Conservation (phyloP, 371 early-diverging fungal species). For the Mucor racemosus region DNA sequence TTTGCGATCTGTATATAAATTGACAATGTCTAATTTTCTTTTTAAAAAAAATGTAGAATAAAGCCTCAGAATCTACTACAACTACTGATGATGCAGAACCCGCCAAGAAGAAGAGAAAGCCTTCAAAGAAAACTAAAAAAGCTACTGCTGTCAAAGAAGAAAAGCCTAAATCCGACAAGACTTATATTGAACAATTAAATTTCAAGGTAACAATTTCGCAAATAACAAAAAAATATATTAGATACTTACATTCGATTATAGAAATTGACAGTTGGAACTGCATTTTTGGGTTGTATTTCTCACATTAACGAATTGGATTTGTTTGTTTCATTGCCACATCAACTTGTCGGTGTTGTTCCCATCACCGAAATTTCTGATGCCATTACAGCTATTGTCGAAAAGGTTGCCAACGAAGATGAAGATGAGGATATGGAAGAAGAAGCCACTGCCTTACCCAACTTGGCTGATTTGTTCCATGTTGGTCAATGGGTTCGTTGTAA, state of each 20-base stretch:
- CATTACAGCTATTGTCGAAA: slow-evolving; percentile 67
- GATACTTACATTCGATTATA: slow-evolving; percentile 17
- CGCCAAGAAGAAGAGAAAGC: slow-evolving; percentile 62
- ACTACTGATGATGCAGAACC: slow-evolving; percentile 34
- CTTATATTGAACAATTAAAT: slow-evolving; percentile 59
- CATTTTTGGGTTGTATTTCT: slow-evolving; percentile 78
- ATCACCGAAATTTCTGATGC: slow-evolving; percentile 80
- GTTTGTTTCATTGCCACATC: slow-evolving; percentile 78
- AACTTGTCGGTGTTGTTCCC: slow-evolving; percentile 76
- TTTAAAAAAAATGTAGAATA: slow-evolving; percentile 11
- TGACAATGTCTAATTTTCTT: background rate
- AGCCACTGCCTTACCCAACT: slow-evolving; percentile 56
- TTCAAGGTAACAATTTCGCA: slow-evolving; percentile 53
- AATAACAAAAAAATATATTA: background rate
- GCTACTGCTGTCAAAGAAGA: slow-evolving; percentile 31
- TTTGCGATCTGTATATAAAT: background rate
- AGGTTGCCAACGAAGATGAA: slow-evolving; percentile 63
- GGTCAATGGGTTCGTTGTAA: slow-evolving; percentile 81
- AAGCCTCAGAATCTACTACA: slow-evolving; percentile 16
- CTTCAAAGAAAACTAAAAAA: slow-evolving; percentile 36
- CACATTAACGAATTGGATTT: slow-evolving; percentile 83
- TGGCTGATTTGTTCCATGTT: slow-evolving; percentile 62
- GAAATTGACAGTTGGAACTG: slow-evolving; percentile 75
- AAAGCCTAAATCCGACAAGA: slow-evolving; percentile 47
- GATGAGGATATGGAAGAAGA: slow-evolving; percentile 44